Percentiles rank a stretch among this genome's conserved stretches.
Evolutionary conservation across 305 asterid genomes (phyloP).

Genomic region (Rubia balearica): DNA sequence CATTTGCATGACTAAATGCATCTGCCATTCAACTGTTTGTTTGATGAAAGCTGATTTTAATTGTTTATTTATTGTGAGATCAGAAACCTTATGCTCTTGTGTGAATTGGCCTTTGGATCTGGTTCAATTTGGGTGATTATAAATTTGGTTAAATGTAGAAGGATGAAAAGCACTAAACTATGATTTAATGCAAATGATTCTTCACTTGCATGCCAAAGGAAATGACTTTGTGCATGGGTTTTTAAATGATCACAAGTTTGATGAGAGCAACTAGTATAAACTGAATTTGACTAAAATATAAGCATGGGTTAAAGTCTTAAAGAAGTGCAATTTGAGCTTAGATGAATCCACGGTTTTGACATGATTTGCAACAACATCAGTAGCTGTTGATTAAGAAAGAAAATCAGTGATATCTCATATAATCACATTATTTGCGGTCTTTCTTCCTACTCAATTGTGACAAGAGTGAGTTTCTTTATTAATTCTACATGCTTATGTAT

Average conservation of each 20-base stretch:
- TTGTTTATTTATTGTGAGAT: constrained; percentile 6
- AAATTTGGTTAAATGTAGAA: constrained; percentile 57
- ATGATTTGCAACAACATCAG: constrained; percentile 13
- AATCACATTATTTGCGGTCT: neutral
- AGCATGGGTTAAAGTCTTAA: neutral
- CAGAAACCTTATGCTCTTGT: constrained; percentile 20
- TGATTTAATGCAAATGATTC: neutral
- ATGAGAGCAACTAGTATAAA: constrained; percentile 20
- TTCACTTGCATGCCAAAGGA: constrained; percentile 19
- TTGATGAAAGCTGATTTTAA: constrained; percentile 10
- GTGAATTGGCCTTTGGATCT: constrained; percentile 32
- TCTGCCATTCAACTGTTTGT: constrained; percentile 27
- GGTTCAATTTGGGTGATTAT: constrained; percentile 64
- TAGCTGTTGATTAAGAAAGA: neutral
- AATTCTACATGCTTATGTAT: too few relatives aligned
- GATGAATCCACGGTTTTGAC: constrained; percentile 16
- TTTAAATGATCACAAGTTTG: constrained; percentile 28
- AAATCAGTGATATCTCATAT: neutral
- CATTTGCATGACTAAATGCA: constrained; percentile 59
- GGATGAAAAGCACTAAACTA: constrained; percentile 12
- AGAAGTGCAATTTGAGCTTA: constrained; percentile 4
- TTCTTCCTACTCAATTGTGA: neutral
- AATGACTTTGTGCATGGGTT: constrained; percentile 16
- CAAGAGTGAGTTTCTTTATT: too few relatives aligned
- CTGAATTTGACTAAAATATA: constrained; percentile 20